Conservation (phyloP, 164 flowering plant genomes). For the Dillenia turbinata region DNA sequence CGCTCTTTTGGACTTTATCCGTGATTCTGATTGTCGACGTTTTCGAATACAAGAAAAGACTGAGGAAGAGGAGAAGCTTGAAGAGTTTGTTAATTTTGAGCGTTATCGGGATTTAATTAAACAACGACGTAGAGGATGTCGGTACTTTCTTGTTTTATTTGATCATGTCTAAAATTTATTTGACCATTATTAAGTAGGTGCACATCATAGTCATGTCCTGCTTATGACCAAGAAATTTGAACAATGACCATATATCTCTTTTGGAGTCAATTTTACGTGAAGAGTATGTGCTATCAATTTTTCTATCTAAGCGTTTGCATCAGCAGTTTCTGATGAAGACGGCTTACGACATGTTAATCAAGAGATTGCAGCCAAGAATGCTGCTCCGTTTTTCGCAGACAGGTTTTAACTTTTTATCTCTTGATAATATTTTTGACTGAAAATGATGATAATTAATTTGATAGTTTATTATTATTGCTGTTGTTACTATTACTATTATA, state of each 20-base stretch:
- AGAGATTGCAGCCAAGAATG: constrained; percentile 73
- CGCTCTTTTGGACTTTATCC: constrained; percentile 90
- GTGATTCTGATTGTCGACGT: constrained; percentile 56
- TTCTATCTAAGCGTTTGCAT: constrained; percentile 26
- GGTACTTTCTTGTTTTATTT: constrained; percentile 74
- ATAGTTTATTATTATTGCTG: no score
- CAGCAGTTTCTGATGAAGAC: constrained; percentile 90
- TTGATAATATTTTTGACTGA: background rate
- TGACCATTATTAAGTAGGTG: constrained; percentile 4
- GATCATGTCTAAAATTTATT: constrained; percentile 10
- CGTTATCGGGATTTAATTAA: constrained; percentile 99
- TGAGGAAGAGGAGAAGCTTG: constrained; percentile 92
- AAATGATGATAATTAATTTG: background rate
- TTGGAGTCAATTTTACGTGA: background rate
- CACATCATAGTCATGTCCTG: constrained; percentile 4
- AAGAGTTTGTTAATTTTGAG: constrained; percentile 99
- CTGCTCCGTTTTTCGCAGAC: constrained; percentile 46
- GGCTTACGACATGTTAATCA: constrained; percentile 83
- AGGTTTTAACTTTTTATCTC: constrained; percentile 37
- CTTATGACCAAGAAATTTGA: constrained; percentile 3
- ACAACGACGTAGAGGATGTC: constrained; percentile 99
- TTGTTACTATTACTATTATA: no score
- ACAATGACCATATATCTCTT: constrained; percentile 5
- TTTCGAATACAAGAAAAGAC: constrained; percentile 57
- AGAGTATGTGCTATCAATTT: constrained; percentile 14